phyloP scores from a whole-genome alignment of 805 yeast genomes.

The Pichia phayaonensis region DNA sequence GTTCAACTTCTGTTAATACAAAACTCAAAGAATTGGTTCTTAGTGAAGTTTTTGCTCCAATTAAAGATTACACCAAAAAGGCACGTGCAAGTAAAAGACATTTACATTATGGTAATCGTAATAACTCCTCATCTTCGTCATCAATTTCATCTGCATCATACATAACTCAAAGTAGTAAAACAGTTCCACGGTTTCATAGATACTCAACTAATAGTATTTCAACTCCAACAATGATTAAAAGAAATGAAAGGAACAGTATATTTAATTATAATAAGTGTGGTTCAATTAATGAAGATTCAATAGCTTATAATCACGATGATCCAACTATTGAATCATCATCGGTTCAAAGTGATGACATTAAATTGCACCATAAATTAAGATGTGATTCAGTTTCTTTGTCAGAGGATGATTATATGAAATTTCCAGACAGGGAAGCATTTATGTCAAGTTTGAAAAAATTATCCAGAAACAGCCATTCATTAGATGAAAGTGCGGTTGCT shows the following conservation, averaged over 20 bases:
- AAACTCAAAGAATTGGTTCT: conserved; percentile 63
- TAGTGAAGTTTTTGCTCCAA: conserved; percentile 64
- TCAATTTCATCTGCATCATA: conserved; percentile 9
- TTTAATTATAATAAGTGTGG: not conserved
- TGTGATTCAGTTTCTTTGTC: not conserved
- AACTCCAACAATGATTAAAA: conserved; percentile 6
- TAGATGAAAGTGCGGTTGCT: conserved; percentile 9
- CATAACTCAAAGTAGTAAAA: conserved; percentile 10
- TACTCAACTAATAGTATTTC: conserved; percentile 23
- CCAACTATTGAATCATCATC: conserved; percentile 12
- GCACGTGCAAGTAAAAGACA: conserved; percentile 6
- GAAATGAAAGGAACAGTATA: not conserved
- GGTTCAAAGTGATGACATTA: conserved; percentile 16
- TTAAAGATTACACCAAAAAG: conserved; percentile 26
- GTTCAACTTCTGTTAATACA: conserved; percentile 65
- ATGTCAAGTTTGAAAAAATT: conserved; percentile 16
- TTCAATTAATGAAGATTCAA: conserved; percentile 1
- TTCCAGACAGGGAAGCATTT: conserved; percentile 24
- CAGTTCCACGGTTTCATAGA: conserved; percentile 17
- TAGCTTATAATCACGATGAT: not conserved
- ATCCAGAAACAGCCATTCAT: not conserved
- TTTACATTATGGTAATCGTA: not conserved
- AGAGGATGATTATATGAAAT: conserved; percentile 8
- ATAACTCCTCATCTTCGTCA: conserved; percentile 2
- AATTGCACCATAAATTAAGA: conserved; percentile 6